Evolutionary conservation across 2,329 filamentous ascomycete species (phyloP), one percentile per base, ranked within the genome.

Genomic region (Parascedosporium putredinis): DNA sequence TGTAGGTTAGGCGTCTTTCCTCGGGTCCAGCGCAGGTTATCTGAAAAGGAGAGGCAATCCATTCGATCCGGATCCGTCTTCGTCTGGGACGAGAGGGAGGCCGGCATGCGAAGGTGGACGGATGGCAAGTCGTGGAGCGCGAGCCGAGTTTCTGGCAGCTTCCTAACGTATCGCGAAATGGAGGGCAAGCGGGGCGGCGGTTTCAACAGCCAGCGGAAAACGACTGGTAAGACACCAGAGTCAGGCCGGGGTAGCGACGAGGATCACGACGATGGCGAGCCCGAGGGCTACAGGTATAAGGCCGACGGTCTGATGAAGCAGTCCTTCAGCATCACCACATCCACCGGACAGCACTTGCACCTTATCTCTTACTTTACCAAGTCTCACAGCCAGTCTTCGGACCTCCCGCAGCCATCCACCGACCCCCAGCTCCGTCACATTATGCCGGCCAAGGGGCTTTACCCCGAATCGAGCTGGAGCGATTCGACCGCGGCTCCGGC

Each of bases 41-140:
- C 93, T 2, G 93, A 98, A 67, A 97, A 97, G 70, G 93, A 98
- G 70, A 81, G 93, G 54, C 90, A 96, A 63, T 88, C 88, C 3
- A 98, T 98, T 65, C 84, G 88, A 61, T 95, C 91, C 1, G 93
- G 93, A 40, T 98, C 93, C 0, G 91, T 98, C 3, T 98, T 97
- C 61, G 93, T 98, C n/a, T 98, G 93, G 93, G 93, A 98, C 66
- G 93, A 98, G 73, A 77, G 91, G 58, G 93, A 98, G 72, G 93
- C 93, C 9, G 93, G 93, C 57, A 98, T 98, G 93, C 79, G 93
- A 61, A 77, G 93, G 66, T 98, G 93, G 93, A 98, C 93, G 1
- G 93, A 98, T 60, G 93, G 93, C 51, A 98, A 98, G 67, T 97
- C 91, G 31, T 98, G 93, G 93, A 97, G 91, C 62, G 93, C 93